Percentiles rank a stretch among this genome's conserved stretches.
Conservation (phyloP, 441 rosid species). For the Corymbia calophylla region DNA sequence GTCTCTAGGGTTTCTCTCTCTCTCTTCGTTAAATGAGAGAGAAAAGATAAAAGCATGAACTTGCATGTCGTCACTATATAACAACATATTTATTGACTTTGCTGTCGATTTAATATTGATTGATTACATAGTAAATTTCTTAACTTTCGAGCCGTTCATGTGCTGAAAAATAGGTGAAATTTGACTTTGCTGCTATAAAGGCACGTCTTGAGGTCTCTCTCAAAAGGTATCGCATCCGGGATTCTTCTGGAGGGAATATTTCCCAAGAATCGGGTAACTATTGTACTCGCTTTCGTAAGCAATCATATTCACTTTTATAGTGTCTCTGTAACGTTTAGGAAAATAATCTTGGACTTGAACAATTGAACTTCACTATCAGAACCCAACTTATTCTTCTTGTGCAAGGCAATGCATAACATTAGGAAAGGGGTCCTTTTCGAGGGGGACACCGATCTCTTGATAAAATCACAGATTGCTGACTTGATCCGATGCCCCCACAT, state of each 20-base stretch:
- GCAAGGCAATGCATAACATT: not conserved
- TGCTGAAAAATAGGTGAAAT: not conserved
- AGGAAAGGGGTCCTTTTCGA: not conserved
- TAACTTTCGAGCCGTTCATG: not conserved
- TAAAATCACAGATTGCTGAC: not conserved
- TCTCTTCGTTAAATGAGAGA: not conserved
- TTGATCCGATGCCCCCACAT: not conserved
- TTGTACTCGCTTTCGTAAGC: not conserved
- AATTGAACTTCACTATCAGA: not conserved
- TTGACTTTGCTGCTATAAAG: not conserved
- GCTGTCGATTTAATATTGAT: not conserved
- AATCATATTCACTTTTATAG: not conserved
- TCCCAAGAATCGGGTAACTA: not conserved
- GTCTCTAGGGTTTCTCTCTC: not conserved
- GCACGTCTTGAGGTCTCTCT: not conserved
- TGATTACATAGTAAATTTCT: not conserved
- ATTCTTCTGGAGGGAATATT: not conserved
- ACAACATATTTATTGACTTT: not conserved
- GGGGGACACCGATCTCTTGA: not conserved
- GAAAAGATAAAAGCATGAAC: not conserved
- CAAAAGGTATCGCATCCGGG: accelerated
- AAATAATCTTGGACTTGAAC: not conserved
- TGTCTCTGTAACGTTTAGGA: not conserved
- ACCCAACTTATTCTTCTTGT: not conserved
- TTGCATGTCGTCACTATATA: not conserved